phyloP scores from a whole-genome alignment of 305 asterid species.

The Striga hermonthica region DNA sequence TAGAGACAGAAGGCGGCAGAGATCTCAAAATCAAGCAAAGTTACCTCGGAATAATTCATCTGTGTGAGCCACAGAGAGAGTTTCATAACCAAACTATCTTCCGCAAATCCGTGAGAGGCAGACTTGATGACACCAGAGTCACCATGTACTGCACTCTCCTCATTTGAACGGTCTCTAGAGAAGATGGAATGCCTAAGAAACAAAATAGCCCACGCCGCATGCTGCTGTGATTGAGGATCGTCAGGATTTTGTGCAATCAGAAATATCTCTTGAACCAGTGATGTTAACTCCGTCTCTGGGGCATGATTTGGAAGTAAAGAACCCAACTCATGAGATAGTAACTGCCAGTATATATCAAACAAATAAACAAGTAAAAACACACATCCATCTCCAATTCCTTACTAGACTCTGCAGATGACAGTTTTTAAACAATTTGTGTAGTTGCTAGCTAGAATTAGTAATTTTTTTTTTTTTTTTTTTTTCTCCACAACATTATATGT shows the following conservation, averaged over 20 bases:
- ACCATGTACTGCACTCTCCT: conserved; percentile 40
- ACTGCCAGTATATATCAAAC: conserved; percentile 41
- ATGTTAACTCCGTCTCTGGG: conserved; percentile 60
- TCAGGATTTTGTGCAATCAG: conserved; percentile 69
- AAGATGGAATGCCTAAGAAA: conserved; percentile 72
- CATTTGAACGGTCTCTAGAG: conserved; percentile 44
- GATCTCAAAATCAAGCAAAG: conserved; percentile 16
- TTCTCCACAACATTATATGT: not conserved
- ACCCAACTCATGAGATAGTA: conserved; percentile 46
- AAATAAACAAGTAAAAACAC: conserved; percentile 23
- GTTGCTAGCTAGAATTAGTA: not conserved
- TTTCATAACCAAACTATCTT: conserved; percentile 75
- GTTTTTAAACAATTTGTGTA: not conserved
- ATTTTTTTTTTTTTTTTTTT: too few relatives aligned
- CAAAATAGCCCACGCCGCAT: conserved; percentile 89
- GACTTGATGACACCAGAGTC: conserved; percentile 46
- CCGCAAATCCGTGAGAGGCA: conserved; percentile 54
- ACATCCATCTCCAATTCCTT: conserved; percentile 10
- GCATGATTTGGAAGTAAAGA: conserved; percentile 54
- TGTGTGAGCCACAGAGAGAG: conserved; percentile 78
- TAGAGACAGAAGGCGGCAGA: too few relatives aligned
- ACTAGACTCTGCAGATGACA: not conserved
- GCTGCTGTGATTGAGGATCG: conserved; percentile 65
- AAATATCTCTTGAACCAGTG: conserved; percentile 78
- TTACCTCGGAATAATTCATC: conserved; percentile 62